Evolutionary conservation across 2,329 filamentous ascomycete genomes (phyloP).

Genomic region (Golovinomyces cichoracearum): DNA sequence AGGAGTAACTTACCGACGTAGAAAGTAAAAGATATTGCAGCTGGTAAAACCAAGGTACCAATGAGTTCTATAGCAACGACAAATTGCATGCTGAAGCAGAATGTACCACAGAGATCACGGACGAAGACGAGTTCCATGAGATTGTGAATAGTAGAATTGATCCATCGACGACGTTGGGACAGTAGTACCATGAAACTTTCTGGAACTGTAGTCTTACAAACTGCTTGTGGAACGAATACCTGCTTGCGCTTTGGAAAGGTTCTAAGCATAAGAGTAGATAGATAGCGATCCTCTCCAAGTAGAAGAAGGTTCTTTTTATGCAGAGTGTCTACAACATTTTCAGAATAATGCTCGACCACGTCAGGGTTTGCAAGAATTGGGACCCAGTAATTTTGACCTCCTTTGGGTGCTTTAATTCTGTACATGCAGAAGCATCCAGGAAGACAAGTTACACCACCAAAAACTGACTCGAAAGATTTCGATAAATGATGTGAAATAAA

Average conservation of each 20-base stretch:
- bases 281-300: conserved; percentile 77
- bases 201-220: conserved; percentile 94
- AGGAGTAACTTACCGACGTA: conserved; percentile 51
- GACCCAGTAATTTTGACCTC: conserved; percentile 97
- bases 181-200: conserved; percentile 77
- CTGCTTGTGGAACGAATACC: conserved; percentile 90
- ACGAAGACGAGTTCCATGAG: conserved; percentile 93
- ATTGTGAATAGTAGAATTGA: conserved; percentile 97
- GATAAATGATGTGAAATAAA: conserved; percentile 95
- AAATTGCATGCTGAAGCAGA: conserved; percentile 99
- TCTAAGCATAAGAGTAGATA: conserved; percentile 91
- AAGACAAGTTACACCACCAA: conserved; percentile 94
- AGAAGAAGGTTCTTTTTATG: conserved; percentile 92
- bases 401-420: conserved; percentile 95
- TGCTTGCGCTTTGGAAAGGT: conserved; percentile 98
- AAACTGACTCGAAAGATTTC: conserved; percentile 94
- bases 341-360: conserved; percentile 95
- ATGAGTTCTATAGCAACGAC: conserved; percentile 87
- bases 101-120: conserved; percentile 85
- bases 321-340: conserved; percentile 93
- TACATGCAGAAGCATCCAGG: conserved; percentile 99
- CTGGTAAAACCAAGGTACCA: conserved; percentile 79
- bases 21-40: conserved; percentile 88
- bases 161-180: conserved; percentile 90
- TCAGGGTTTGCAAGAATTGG: conserved; percentile 95